Conservation (phyloP, 805 yeast genomes). For the Brettanomyces anomalus region DNA sequence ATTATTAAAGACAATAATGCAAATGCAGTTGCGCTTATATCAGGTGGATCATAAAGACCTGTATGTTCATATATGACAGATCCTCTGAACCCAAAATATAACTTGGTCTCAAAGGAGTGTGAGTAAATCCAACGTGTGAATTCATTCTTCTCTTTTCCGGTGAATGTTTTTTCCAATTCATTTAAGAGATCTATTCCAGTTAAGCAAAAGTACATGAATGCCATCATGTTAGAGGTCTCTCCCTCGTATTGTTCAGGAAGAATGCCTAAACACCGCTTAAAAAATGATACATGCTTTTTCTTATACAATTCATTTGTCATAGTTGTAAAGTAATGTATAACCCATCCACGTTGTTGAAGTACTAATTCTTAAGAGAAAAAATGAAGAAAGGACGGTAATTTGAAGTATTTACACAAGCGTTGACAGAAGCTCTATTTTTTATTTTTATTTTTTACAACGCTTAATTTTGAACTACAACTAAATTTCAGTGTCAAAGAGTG, state of each 20-base stretch:
- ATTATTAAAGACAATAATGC: slow-evolving; percentile 50
- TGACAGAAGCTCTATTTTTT: too few relatives aligned
- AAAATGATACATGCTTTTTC: slow-evolving; percentile 21
- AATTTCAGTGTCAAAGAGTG: too few relatives aligned
- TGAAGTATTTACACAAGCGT: too few relatives aligned
- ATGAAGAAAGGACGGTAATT: too few relatives aligned
- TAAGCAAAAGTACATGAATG: slow-evolving; percentile 63
- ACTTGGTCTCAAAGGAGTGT: slow-evolving; percentile 32
- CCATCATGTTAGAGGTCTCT: slow-evolving; percentile 61
- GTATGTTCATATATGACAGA: slow-evolving; percentile 35
- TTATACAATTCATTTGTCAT: slow-evolving; percentile 2
- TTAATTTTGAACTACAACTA: too few relatives aligned
- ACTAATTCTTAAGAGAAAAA: too few relatives aligned
- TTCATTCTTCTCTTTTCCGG: slow-evolving; percentile 18
- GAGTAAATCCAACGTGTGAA: slow-evolving; percentile 36
- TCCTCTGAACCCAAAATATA: slow-evolving; percentile 45
- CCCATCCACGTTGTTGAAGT: not conserved
- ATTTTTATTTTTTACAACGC: too few relatives aligned
- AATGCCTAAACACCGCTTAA: slow-evolving; percentile 21
- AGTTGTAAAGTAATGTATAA: not conserved
- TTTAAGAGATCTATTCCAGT: slow-evolving; percentile 45
- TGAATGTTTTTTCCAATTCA: slow-evolving; percentile 21
- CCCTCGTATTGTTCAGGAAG: slow-evolving; percentile 43
- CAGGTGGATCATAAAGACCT: slow-evolving; percentile 46
- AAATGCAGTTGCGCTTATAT: slow-evolving; percentile 68